Evolutionary conservation across 257 asterid genomes (phyloP), one percentile per base, ranked within the genome.

Genomic region (Solanum etuberosum): DNA sequence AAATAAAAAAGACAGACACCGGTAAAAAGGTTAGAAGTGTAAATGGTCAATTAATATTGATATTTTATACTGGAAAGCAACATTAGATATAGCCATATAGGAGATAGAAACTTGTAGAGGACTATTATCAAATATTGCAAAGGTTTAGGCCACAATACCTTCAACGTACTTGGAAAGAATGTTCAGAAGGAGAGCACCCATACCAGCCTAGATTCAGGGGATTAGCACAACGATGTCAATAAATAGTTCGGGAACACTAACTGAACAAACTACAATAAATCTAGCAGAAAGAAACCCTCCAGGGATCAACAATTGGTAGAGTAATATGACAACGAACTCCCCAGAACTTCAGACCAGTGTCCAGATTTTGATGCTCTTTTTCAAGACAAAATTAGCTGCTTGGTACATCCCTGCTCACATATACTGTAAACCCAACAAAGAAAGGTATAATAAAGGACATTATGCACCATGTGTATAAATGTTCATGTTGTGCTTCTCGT

Each of bases 151-250:
- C 67, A 37, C 83, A 67, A 77, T 89, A 97, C 99, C 98, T 89
- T 97, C 99, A 20, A 94, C 89, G 86, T 94, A 97, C 90, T 95
- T 97, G 7, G 99, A 95, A 86, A 97, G 96, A 91, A 97, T 92
- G 90, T 93, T 95, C 40, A 97, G 95, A 61, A 43, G 54, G 54
- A 46, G 54, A 14, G 54, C 0, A 20, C 54, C 54, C 54, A 46
- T 46, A 46, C 54, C 57, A 88, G 97, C 97, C 99, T 97, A 93
- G 90, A 40, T n/a, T 16, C 71, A 23, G n/a, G 42, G 67, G 37
- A 63, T 88, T 73, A 88, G 37, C 72, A 73, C 86, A 71, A 78
- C 42, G 85, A 81, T 83, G 59, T 76, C 54, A 80, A 88, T 32
- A 9, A 31, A 70, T 27, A 83, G 10, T 27, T 68, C 11, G 2